A percentile compares a stretch with the other conserved stretches of the same genome.
These are phyloP conservation scores for Strobilomyces confusus DNA, from an alignment of 768 basidiomycete species.

Conservation along the genomic window DNA sequence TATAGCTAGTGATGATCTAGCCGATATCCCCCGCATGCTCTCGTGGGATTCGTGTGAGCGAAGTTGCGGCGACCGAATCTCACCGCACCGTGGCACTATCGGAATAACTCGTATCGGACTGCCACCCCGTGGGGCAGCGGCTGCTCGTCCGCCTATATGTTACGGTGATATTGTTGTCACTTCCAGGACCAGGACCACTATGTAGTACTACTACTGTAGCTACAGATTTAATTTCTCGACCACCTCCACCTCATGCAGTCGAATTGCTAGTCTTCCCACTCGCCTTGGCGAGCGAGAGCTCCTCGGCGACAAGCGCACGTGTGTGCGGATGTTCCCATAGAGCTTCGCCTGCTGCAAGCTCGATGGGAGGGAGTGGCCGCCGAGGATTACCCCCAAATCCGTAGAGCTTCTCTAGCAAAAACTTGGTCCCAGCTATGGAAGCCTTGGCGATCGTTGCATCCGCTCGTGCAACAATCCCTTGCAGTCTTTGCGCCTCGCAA, in stretches of 20 bases:
- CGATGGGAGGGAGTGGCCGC: constrained; percentile 69
- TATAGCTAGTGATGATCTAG: constrained; percentile 7
- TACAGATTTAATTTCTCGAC: not conserved
- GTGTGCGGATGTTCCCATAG: constrained; percentile 75
- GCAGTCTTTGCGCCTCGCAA: constrained; percentile 66
- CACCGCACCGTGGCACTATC: not conserved
- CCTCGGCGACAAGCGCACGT: constrained; percentile 60
- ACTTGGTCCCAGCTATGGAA: constrained; percentile 83
- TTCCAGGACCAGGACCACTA: no score
- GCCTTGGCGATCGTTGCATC: constrained; percentile 77
- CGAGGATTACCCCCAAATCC: constrained; percentile 84
- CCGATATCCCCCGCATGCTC: constrained; percentile 15
- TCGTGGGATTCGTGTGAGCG: constrained; percentile 9
- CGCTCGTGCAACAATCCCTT: constrained; percentile 75
- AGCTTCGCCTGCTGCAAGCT: constrained; percentile 47
- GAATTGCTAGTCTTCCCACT: not conserved
- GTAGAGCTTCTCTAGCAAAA: constrained; percentile 62
- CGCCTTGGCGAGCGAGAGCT: constrained; percentile 49
- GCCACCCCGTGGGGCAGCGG: no score
- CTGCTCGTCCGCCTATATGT: no score
- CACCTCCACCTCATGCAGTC: not conserved
- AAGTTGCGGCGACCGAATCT: constrained; percentile 13
- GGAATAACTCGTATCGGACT: not conserved
- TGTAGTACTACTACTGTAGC: no score
- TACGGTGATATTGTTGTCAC: no score